These are phyloP conservation scores for Colletotrichum simmondsii DNA, from an alignment of 2,329 filamentous ascomycete species.

Conservation along the genomic window DNA sequence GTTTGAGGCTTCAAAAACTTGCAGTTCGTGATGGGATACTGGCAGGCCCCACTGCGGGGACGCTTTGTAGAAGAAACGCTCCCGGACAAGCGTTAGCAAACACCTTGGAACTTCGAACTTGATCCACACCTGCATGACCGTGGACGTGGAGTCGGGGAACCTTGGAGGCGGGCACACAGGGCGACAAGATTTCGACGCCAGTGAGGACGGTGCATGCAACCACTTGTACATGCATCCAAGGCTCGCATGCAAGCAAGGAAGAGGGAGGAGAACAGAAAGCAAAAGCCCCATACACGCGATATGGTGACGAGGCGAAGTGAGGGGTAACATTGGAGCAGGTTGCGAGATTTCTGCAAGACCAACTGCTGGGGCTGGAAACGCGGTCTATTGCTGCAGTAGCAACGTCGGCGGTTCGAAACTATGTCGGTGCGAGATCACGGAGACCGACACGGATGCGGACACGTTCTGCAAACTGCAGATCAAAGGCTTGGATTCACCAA, in stretches of 20 bases:
- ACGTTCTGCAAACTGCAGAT: constrained; percentile 3
- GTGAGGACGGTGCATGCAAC: constrained; percentile 24
- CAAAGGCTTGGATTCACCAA: constrained; percentile 3
- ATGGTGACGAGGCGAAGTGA: background rate
- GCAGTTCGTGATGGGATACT: constrained; percentile 25
- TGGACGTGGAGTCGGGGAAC: constrained; percentile 1
- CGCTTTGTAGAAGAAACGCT: constrained; percentile 9
- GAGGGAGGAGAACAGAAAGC: background rate
- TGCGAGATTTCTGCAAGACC: constrained; percentile 18
- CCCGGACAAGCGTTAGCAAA: constrained; percentile 20
- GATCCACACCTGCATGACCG: constrained; percentile 21
- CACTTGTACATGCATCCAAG: constrained; percentile 27
- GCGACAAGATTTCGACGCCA: constrained; percentile 1
- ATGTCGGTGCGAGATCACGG: constrained; percentile 9
- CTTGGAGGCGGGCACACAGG: background rate
- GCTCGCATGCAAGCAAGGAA: constrained; percentile 21
- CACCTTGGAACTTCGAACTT: constrained; percentile 14
- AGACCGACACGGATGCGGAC: background rate
- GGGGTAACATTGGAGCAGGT: background rate
- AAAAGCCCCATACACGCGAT: background rate
- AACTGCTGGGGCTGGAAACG: background rate
- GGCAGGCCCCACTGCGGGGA: constrained; percentile 28
- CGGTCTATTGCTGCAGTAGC: constrained; percentile 11
- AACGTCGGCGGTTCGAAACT: constrained; percentile 16
- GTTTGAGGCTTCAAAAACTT: constrained; percentile 30